phyloP scores from a whole-genome alignment of 257 asterid genomes.

The Echium plantagineum region DNA sequence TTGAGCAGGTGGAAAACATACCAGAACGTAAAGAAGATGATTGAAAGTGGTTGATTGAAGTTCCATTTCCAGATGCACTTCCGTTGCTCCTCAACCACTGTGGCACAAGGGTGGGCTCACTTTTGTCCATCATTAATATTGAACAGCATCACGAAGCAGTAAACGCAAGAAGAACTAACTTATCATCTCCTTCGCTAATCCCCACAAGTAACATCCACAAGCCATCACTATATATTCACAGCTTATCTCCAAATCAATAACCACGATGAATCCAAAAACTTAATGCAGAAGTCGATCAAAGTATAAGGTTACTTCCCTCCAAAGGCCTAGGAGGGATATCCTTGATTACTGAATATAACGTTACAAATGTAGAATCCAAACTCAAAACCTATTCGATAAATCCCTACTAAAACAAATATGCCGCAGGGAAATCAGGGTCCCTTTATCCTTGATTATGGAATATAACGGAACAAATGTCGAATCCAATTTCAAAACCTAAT shows the following conservation, averaged over 20 bases:
- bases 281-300: too few species aligned
- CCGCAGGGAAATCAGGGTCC: too few species aligned
- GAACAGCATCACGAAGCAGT: slow-evolving; percentile 38
- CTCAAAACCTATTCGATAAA: too few species aligned
- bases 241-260: background rate
- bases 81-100: slow-evolving; percentile 80
- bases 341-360: too few species aligned
- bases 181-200: slow-evolving; percentile 4
- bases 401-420: too few species aligned
- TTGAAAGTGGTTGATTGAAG: slow-evolving; percentile 5
- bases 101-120: slow-evolving; percentile 80
- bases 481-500: too few species aligned
- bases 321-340: too few species aligned
- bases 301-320: too few species aligned
- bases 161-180: slow-evolving; percentile 16
- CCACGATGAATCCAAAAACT: background rate
- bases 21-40: slow-evolving; percentile 38
- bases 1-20: slow-evolving; percentile 6
- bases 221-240: background rate
- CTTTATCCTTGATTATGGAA: too few species aligned
- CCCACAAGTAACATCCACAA: background rate
- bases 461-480: too few species aligned
- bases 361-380: too few species aligned
- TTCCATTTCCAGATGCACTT: slow-evolving; percentile 33
- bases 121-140: slow-evolving; percentile 60